These are phyloP conservation scores for Candida orba DNA, from an alignment of 805 yeast genomes.

Conservation along the genomic window DNA sequence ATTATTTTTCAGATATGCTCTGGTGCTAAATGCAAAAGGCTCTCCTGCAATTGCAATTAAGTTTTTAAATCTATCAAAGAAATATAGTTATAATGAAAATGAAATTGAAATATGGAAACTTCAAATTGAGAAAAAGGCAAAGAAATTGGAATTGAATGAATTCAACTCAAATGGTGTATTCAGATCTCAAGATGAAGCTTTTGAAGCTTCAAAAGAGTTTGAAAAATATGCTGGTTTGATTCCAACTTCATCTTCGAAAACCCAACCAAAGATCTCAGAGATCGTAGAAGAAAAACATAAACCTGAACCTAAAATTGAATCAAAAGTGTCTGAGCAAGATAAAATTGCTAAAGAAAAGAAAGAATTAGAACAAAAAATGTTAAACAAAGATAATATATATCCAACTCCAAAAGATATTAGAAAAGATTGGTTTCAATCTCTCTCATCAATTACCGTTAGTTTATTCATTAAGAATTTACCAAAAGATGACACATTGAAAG, in stretches of 20 bases:
- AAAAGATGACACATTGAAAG: slow-evolving; percentile 34
- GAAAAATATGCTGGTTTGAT: neutral
- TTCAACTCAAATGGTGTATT: slow-evolving; percentile 9
- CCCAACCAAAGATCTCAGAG: neutral
- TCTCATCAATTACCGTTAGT: slow-evolving; percentile 50
- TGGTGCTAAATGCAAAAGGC: slow-evolving; percentile 33
- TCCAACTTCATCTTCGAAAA: neutral
- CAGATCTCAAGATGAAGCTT: slow-evolving; percentile 6
- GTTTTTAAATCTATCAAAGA: slow-evolving; percentile 34
- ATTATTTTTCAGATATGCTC: slow-evolving; percentile 39
- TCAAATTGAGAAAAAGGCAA: slow-evolving; percentile 16
- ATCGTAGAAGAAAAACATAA: neutral
- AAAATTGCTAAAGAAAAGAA: slow-evolving; percentile 13
- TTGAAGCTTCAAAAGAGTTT: slow-evolving; percentile 4
- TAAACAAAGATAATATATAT: slow-evolving; percentile 17
- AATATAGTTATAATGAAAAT: slow-evolving; percentile 27
- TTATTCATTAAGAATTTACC: slow-evolving; percentile 65
- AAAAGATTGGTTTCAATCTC: slow-evolving; percentile 72
- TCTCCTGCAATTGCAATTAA: slow-evolving; percentile 31
- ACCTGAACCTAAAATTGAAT: neutral
- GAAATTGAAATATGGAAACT: slow-evolving; percentile 15
- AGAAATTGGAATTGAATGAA: slow-evolving; percentile 5
- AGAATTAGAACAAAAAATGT: slow-evolving; percentile 18
- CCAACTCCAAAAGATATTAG: slow-evolving; percentile 30
- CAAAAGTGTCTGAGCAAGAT: neutral